Evolutionary conservation across 2,329 filamentous ascomycete genomes (phyloP).

Genomic region (Simplicillium sp.): DNA sequence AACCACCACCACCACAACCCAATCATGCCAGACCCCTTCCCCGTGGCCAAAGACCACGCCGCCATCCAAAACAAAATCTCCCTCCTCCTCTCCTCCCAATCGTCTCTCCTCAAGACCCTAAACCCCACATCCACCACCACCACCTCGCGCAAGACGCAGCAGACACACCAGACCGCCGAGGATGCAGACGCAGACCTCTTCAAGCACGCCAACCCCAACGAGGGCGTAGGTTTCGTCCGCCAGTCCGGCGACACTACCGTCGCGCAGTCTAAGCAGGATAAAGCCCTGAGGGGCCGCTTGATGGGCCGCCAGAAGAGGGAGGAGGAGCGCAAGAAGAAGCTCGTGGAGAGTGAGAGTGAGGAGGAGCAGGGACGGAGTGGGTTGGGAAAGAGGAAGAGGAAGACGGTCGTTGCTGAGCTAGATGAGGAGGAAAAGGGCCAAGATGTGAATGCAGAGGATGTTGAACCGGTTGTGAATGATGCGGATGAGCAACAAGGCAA

Average conservation of each 20-base stretch:
- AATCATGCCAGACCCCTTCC: conserved; percentile 16
- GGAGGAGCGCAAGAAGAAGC: conserved; percentile 14
- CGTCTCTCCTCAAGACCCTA: conserved; percentile 20
- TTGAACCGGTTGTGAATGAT: background rate
- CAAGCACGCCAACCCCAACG: conserved; percentile 18
- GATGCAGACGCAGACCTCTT: conserved; percentile 15
- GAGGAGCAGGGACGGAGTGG: conserved; percentile 24
- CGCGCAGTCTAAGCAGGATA: conserved; percentile 15
- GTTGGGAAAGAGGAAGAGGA: conserved; percentile 27
- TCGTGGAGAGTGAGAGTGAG: conserved; percentile 23
- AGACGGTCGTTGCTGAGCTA: conserved; percentile 3
- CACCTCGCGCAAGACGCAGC: conserved; percentile 3
- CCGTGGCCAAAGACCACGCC: conserved; percentile 26
- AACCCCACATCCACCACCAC: conserved; percentile 9
- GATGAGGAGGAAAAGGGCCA: background rate
- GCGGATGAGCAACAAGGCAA: background rate
- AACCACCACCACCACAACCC: conserved; percentile 12
- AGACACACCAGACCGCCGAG: conserved; percentile 2
- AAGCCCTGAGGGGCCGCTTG: conserved; percentile 20
- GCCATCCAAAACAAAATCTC: conserved; percentile 31
- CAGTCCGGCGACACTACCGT: conserved; percentile 11
- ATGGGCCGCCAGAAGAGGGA: conserved; percentile 13
- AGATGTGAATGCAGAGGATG: conserved; percentile 1
- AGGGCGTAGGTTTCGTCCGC: conserved; percentile 28
- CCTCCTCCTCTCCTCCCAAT: conserved; percentile 25